These are phyloP conservation scores for Ceratocystis papillata DNA, from an alignment of 2,329 filamentous ascomycete species.

Conservation along the genomic window DNA sequence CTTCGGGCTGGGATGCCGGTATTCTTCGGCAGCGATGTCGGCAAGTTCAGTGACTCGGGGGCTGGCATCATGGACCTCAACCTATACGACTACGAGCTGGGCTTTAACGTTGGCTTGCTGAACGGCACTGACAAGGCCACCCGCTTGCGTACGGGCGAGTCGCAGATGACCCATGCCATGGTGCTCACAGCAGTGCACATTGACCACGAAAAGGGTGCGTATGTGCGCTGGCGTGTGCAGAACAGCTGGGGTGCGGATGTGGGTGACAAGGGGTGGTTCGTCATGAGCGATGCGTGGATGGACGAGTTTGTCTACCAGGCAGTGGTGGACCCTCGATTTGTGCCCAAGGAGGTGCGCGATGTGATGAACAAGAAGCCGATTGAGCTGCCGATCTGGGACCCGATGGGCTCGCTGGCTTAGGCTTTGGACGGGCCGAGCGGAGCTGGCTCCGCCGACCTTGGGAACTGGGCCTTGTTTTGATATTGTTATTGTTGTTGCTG, in stretches of 20 bases:
- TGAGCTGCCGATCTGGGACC: slow-evolving; percentile 67
- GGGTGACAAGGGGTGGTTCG: slow-evolving; percentile 74
- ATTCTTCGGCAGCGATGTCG: slow-evolving; percentile 84
- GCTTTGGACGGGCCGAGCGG: neutral
- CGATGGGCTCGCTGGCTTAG: slow-evolving; percentile 62
- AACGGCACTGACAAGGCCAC: slow-evolving; percentile 61
- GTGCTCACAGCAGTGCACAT: slow-evolving; percentile 78
- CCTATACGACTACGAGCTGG: slow-evolving; percentile 68
- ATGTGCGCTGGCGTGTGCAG: slow-evolving; percentile 73
- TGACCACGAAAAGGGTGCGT: slow-evolving; percentile 48
- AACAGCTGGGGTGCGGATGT: slow-evolving; percentile 66
- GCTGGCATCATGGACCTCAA: slow-evolving; percentile 71
- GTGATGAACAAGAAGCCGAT: slow-evolving; percentile 60
- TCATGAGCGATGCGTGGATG: slow-evolving; percentile 77
- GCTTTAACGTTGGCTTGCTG: slow-evolving; percentile 66
- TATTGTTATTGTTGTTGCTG: neutral
- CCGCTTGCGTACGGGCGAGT: slow-evolving; percentile 62
- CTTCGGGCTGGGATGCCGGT: slow-evolving; percentile 66
- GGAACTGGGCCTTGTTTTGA: neutral
- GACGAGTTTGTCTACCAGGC: slow-evolving; percentile 77
- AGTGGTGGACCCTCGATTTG: slow-evolving; percentile 63
- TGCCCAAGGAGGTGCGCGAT: slow-evolving; percentile 54
- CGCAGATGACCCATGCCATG: slow-evolving; percentile 86
- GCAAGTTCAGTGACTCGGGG: slow-evolving; percentile 59
- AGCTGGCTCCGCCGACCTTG: no score